Evolutionary conservation across 495 filamentous ascomycete species (phyloP).

Genomic region (Aeminium ludgeri): DNA sequence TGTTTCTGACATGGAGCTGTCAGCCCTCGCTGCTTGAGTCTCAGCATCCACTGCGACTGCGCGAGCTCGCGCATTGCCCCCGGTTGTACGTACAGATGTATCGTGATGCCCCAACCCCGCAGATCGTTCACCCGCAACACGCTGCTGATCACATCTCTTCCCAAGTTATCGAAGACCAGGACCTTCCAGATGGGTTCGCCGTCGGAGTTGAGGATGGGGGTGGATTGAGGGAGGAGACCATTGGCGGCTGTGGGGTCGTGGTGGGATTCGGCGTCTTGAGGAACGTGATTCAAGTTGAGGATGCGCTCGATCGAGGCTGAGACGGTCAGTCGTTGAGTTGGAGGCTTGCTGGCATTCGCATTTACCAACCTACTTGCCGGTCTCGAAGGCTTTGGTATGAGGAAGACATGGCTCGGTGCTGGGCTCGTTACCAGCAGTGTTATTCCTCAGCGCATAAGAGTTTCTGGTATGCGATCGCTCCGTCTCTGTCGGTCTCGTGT

Average conservation of each 20-base stretch:
- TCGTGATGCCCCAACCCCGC: conserved; percentile 82
- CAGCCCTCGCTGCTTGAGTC: conserved; percentile 14
- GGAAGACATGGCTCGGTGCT: conserved; percentile 43
- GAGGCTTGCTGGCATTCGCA: conserved; percentile 15
- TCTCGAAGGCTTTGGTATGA: conserved; percentile 69
- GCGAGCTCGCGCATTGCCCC: not conserved
- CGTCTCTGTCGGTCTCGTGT: no score
- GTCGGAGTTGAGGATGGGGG: conserved; percentile 71
- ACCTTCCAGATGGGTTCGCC: conserved; percentile 72
- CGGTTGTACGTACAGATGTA: conserved; percentile 57
- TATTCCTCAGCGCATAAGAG: conserved; percentile 2
- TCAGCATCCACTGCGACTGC: conserved; percentile 10
- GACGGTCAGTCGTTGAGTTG: conserved; percentile 15
- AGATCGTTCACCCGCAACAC: conserved; percentile 87
- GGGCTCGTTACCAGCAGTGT: conserved; percentile 8
- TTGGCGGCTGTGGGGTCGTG: conserved; percentile 35
- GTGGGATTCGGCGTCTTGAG: conserved; percentile 38
- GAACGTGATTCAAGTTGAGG: conserved; percentile 75
- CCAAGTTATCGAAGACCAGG: conserved; percentile 51
- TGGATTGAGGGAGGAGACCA: conserved; percentile 48
- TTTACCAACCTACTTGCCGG: conserved; percentile 77
- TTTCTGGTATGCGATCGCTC: not conserved
- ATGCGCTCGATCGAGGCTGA: conserved; percentile 89
- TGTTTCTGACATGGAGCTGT: conserved; percentile 37
- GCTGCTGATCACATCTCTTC: conserved; percentile 74